These are phyloP conservation scores for Cynanchum wilfordii DNA, from an alignment of 257 asterid genomes.

Conservation along the genomic window DNA sequence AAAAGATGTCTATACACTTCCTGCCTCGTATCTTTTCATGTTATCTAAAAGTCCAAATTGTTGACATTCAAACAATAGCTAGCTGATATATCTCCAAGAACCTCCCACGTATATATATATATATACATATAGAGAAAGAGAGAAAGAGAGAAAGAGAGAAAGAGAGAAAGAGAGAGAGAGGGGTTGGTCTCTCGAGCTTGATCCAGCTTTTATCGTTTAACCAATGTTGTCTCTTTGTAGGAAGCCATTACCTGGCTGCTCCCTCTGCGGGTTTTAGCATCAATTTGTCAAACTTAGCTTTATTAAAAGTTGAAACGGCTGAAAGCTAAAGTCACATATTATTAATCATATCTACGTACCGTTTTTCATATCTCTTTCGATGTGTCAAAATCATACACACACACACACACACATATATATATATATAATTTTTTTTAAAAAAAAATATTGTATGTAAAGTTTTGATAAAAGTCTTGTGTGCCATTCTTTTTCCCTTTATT, in stretches of 20 bases:
- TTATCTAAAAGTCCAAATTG: conserved; percentile 36
- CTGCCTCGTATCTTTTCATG: conserved; percentile 21
- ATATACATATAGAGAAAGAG: no score
- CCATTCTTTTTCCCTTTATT: no score
- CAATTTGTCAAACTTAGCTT: conserved; percentile 11
- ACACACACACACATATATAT: no score
- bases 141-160: no score
- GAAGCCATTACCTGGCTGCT: conserved; percentile 9
- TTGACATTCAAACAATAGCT: conserved; percentile 19
- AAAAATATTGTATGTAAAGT: no score
- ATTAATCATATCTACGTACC: background rate
- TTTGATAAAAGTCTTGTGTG: no score
- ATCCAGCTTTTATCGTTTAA: background rate
- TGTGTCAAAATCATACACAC: background rate
- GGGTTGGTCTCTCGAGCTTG: conserved; percentile 4
- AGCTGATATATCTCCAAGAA: conserved; percentile 21
- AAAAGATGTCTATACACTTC: background rate
- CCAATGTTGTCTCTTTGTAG: conserved; percentile 9
- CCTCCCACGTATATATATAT: background rate
- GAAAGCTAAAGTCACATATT: background rate
- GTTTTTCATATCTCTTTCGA: background rate
- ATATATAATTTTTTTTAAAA: no score
- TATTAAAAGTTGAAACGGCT: conserved; percentile 8
- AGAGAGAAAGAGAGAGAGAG: no score
- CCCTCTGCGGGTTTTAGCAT: background rate